A percentile compares a stretch with the other conserved stretches of the same genome.
Conservation (phyloP, 2,329 filamentous ascomycete species). For the Ophiostoma sp. region DNA sequence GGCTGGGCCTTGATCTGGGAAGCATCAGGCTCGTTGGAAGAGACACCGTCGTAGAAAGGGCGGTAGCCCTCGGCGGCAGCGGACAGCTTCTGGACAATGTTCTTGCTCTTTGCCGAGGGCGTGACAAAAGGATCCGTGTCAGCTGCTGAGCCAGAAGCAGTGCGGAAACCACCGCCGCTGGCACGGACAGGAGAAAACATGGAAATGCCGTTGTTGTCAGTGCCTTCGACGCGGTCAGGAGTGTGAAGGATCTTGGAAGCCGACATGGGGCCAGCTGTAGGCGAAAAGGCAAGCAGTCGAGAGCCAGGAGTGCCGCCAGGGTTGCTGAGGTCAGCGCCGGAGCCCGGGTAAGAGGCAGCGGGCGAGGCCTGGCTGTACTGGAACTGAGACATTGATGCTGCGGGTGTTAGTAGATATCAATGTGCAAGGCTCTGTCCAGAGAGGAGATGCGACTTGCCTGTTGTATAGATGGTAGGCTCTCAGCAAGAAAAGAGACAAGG, state of each 20-base stretch:
- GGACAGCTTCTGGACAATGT: constrained; percentile 48
- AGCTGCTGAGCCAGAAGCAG: constrained; percentile 28
- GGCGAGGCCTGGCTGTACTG: constrained; percentile 42
- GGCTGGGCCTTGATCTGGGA: not conserved
- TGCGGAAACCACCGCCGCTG: constrained; percentile 29
- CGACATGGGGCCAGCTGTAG: constrained; percentile 47
- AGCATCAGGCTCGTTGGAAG: constrained; percentile 27
- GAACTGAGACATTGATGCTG: constrained; percentile 37
- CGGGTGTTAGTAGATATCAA: not conserved
- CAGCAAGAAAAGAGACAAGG: constrained; percentile 11
- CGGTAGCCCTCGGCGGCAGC: constrained; percentile 59
- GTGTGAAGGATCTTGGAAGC: constrained; percentile 35
- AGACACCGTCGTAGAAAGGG: constrained; percentile 39
- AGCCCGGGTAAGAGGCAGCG: constrained; percentile 39
- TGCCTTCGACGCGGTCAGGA: constrained; percentile 30
- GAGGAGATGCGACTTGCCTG: not conserved
- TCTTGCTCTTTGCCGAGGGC: constrained; percentile 33
- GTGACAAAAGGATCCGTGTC: constrained; percentile 55
- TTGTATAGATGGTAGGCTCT: not conserved
- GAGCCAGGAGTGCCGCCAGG: constrained; percentile 57
- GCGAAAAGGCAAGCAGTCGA: constrained; percentile 58
- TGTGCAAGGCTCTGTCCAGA: not conserved
- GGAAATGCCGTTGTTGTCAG: constrained; percentile 19
- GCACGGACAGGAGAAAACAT: constrained; percentile 31
- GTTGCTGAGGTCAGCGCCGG: constrained; percentile 14